Base-by-base conservation (phyloP, 371 early-diverging fungal genomes). In the Mortierella sp. region DNA sequence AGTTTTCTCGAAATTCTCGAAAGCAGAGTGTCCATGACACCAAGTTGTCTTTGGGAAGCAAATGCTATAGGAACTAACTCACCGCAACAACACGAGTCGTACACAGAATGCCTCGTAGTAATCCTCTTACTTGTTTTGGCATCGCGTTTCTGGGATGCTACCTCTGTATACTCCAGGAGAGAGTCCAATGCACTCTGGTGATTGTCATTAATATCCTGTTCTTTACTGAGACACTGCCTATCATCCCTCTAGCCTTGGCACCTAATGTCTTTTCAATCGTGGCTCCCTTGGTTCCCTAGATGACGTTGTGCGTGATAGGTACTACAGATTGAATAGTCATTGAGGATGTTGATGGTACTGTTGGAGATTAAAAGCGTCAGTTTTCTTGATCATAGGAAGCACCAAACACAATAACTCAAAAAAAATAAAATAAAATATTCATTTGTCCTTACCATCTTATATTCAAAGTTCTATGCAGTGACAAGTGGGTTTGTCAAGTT, bases 241-340 rank as follows among this genome's bases (percentile, higher is more conserved):
- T 77, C 13, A 86, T 83, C 59, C 78, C 71, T 23, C 77, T n/a
- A 1, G 79, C 37, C 54, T 70, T 68, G 58, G 70, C 63, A 45
- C 66, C 64, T n/a, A 68, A 63, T 28, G 80, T 61, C 56, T 68
- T 72, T n/a, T 75, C 70, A 9, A 76, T 76, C 43, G 81, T 87
- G 64, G 92, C 95, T 58, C 96, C 97, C 83, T 97, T 97, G 35
- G 97, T 97, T 29, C 97, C 98, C 98, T n/a, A 98, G 35, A 86
- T 84, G 68, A 98, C 96, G 75, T 98, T 98, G 83, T 94, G 94
- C n/a, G n/a, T n/a, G n/a, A n/a, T 0, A n/a, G n/a, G 93, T 93
- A 83, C 95, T 95, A 77, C 96, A 95, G 83, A 94, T 97, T 0
- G 98, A 96, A 70, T 96, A 98, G 5, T 96, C 95, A 84, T 91